Evolutionary conservation across 176 grass and related monocot species (phyloP), one percentile per base, ranked within the genome.

Genomic region (Leersia perrieri): DNA sequence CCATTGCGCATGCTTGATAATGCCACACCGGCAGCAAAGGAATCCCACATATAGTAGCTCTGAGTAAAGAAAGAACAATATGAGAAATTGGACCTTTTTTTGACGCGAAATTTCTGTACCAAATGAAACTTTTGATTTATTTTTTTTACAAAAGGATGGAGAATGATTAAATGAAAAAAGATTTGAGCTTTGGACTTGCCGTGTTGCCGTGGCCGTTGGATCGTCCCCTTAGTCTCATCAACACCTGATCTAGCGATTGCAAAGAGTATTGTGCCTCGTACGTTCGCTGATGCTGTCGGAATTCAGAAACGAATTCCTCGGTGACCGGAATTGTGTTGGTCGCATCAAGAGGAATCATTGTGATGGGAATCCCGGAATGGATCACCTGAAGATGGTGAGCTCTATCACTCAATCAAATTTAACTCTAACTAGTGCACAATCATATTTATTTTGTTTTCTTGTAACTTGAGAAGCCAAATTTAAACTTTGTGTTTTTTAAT

Each of bases 41-140:
- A 88, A 74, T 95, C 93, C 93, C 93, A 95, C 87, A 95, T 84
- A 74, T 92, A 95, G 60, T 73, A 88, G 68, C 81, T 85, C 93
- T 95, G 82, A 57, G 69, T 67, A 20, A 58, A 18, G 11, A 23
- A 64, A 51, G 29, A 11, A 66, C 9, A 44, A 10, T 34, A 33
- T 32, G 3, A 13, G 1, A 66, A 61, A 73, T 71, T 67, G 22
- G 36, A 33, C 0, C 5, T 29, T 62, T 63, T 28, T 33, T 28
- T 22, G 6, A 23, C 15, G 3, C 3, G 13, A 42, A 29, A 26
- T 36, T 62, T 53, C 27, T 14, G 2, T 64, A 28, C 9, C 8
- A 64, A 47, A 64, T 4, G 5, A 38, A 16, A 11, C 2, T 8
- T 30, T 20, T 63, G 5, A 29, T 4, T 32, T 25, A 29, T 4